These are phyloP conservation scores for Exophiala phaeomuriformis DNA, from an alignment of 2,329 filamentous ascomycete genomes.

Conservation along the genomic window DNA sequence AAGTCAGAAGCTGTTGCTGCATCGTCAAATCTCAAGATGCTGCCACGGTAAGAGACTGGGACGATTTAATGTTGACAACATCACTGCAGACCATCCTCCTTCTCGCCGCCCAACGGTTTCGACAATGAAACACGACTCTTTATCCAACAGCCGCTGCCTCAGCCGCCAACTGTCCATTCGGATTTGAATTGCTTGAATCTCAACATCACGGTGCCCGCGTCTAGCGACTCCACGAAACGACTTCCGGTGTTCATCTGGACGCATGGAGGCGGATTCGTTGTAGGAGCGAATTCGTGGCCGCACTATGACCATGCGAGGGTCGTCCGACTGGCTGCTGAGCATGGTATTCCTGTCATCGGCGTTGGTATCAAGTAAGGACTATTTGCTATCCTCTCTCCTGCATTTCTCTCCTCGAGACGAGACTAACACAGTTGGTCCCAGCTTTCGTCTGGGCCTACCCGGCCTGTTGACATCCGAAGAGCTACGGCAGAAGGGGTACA, in stretches of 20 bases:
- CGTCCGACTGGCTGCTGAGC: constrained; percentile 40
- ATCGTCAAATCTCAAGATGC: background rate
- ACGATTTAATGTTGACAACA: background rate
- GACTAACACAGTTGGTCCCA: constrained; percentile 22
- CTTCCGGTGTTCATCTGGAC: constrained; percentile 49
- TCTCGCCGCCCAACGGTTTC: constrained; percentile 37
- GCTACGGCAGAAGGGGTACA: constrained; percentile 40
- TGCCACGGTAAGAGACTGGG: too few relatives aligned
- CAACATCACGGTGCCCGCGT: constrained; percentile 38
- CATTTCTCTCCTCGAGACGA: background rate
- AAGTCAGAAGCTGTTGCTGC: constrained; percentile 3
- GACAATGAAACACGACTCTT: constrained; percentile 41
- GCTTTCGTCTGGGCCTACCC: constrained; percentile 42
- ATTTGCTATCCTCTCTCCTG: background rate
- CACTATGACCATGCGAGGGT: constrained; percentile 44
- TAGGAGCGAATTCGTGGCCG: constrained; percentile 49
- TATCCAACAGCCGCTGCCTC: constrained; percentile 44
- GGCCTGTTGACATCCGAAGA: constrained; percentile 46
- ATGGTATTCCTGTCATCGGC: constrained; percentile 42
- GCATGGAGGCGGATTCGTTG: constrained; percentile 53
- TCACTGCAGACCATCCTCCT: constrained; percentile 34
- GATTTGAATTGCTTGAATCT: constrained; percentile 47
- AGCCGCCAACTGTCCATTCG: constrained; percentile 36
- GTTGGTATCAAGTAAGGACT: constrained; percentile 39
- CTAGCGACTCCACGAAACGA: too few relatives aligned